These are phyloP conservation scores for Diplosphaera chodatii DNA, from an alignment of 139 green algal genomes.

Conservation along the genomic window DNA sequence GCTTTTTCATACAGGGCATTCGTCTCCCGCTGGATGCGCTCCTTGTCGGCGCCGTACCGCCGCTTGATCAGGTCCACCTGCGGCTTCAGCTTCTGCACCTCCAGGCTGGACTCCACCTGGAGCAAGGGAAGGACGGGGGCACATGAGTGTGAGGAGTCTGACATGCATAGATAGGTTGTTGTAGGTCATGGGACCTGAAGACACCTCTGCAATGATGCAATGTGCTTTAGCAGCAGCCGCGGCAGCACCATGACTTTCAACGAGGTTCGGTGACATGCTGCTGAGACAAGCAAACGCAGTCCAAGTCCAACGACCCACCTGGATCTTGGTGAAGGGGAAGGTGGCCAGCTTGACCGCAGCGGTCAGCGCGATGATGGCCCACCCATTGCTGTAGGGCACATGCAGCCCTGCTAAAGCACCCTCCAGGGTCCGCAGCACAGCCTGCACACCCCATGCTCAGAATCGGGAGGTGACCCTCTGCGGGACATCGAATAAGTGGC, in stretches of 20 bases:
- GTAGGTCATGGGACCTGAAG: no score
- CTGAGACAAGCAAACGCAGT: no score
- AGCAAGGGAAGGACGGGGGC: no score
- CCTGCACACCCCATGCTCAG: neutral
- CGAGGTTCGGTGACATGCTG: no score
- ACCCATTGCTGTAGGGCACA: constrained; percentile 74
- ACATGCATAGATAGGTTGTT: no score
- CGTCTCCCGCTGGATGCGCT: constrained; percentile 70
- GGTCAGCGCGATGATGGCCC: constrained; percentile 74
- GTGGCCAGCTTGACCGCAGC: constrained; percentile 57
- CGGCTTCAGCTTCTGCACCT: constrained; percentile 80
- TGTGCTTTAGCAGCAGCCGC: no score
- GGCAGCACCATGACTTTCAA: no score
- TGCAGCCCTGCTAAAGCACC: constrained; percentile 41
- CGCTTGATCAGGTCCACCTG: constrained; percentile 83
- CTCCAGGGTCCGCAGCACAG: constrained; percentile 19
- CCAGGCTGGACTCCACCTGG: constrained; percentile 73
- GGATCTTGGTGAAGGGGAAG: constrained; percentile 67
- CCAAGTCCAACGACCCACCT: constrained; percentile 25
- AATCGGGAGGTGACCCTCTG: neutral
- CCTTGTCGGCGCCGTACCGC: constrained; percentile 80
- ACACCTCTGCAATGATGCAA: no score
- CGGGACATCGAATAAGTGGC: no score
- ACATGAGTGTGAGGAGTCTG: no score
- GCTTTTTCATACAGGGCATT: constrained; percentile 82